phyloP scores from a whole-genome alignment of 2,329 filamentous ascomycete genomes.

The Colletotrichum paranaense region DNA sequence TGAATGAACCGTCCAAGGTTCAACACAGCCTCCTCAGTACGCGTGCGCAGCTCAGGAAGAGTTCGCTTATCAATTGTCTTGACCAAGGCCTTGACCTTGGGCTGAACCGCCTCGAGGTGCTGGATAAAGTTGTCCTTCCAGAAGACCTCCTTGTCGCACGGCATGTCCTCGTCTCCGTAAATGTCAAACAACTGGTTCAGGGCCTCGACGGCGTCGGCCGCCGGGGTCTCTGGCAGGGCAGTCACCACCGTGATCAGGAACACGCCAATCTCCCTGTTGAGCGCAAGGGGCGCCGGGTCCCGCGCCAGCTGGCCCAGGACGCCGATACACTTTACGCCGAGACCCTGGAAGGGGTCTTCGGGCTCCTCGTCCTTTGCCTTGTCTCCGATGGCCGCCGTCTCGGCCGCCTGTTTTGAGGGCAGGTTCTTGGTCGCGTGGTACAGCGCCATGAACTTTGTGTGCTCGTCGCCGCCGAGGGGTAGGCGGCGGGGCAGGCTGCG shows the following conservation, averaged over 20 bases:
- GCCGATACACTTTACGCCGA: slow-evolving; percentile 75
- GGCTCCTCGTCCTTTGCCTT: slow-evolving; percentile 40
- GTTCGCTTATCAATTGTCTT: slow-evolving; percentile 72
- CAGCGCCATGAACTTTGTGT: slow-evolving; percentile 72
- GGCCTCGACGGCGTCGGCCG: slow-evolving; percentile 71
- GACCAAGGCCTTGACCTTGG: slow-evolving; percentile 65
- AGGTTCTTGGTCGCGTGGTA: slow-evolving; percentile 68
- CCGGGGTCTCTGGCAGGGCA: slow-evolving; percentile 61
- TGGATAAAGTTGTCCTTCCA: slow-evolving; percentile 70
- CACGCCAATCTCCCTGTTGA: slow-evolving; percentile 72
- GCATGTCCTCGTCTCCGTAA: slow-evolving; percentile 69
- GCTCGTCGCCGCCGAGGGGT: slow-evolving; percentile 63
- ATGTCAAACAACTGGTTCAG: slow-evolving; percentile 76
- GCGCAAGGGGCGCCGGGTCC: slow-evolving; percentile 60
- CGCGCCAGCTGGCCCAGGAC: slow-evolving; percentile 73
- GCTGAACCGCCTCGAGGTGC: slow-evolving; percentile 65
- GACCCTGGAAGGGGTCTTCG: slow-evolving; percentile 69
- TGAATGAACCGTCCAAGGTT: slow-evolving; percentile 72
- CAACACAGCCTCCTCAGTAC: slow-evolving; percentile 70
- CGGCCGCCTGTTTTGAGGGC: slow-evolving; percentile 25
- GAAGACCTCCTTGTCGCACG: slow-evolving; percentile 72
- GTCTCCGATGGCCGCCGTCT: slow-evolving; percentile 13
- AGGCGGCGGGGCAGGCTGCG: slow-evolving; percentile 62
- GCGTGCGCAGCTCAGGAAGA: slow-evolving; percentile 64
- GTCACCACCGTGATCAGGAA: slow-evolving; percentile 70